Evolutionary conservation across 495 filamentous ascomycete genomes (phyloP), one percentile per base, ranked within the genome.

Genomic region (Annulohypoxylon maeteangense): DNA sequence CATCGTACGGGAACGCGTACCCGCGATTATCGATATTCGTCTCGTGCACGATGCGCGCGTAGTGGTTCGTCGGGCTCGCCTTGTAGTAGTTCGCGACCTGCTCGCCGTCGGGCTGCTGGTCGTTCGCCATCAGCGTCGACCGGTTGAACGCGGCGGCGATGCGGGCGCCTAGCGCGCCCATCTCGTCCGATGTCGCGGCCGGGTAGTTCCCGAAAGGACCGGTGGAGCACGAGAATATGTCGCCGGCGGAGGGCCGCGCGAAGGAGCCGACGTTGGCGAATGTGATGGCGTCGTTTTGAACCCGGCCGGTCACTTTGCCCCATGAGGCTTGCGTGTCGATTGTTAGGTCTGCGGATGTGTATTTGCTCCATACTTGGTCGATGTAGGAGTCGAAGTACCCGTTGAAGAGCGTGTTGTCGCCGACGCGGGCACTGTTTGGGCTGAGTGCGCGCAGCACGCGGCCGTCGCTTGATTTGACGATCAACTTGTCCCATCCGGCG

Each of bases 1-100:
- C 91, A 74, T 94, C 91, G 74, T 93, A 94, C 0, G 91, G 90
- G 72, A 93, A 93, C 1, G 90, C 89, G 80, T 93, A 94, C 1
- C 91, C 91, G 12, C 84, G 79, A 2, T 85, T 82, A 78, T 90
- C 90, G 6, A 87, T 67, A 67, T 88, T 89, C 40, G 83, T 84
- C 25, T 75, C 81, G 78, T 94, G 91, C 61, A 90, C 84, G 62
- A 93, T 85, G 12, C 89, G 77, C 16, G 89, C 79, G 72, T 92
- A 94, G 76, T 93, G 90, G 68, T 94, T 94, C 23, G 91, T 93
- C 36, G 87, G 78, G 4, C 70, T 53, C 11, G 85, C 75, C 58
- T 78, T 65, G 72, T 91, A 92, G 72, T 89, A 91, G 16, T 73
- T 75, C 0, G 74, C 68, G 3, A 83, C 72, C 1, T 53, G 42